Evolutionary conservation across 768 basidiomycete species (phyloP).

Genomic region (Pleurotus djamor): DNA sequence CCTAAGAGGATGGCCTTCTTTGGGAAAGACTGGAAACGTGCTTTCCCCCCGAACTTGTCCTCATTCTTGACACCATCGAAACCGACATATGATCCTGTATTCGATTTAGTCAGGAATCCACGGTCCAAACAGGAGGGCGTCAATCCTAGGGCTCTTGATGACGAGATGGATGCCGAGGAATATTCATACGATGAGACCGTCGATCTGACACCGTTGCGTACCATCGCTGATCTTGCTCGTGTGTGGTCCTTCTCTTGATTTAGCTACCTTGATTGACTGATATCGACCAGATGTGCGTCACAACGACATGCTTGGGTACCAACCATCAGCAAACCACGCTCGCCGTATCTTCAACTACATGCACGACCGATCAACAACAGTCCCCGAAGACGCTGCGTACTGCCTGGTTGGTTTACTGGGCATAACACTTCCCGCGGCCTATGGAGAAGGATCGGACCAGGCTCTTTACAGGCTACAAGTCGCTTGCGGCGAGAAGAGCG

Average conservation of each 20-base stretch:
- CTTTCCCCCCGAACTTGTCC: too few species aligned
- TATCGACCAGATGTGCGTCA: not conserved
- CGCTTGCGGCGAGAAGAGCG: not conserved
- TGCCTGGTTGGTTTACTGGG: not conserved
- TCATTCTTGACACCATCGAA: too few species aligned
- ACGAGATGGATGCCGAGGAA: too few species aligned
- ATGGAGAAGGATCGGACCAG: not conserved
- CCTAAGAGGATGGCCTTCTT: not conserved
- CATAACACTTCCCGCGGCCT: not conserved
- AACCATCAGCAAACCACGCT: not conserved
- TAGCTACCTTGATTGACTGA: too few species aligned
- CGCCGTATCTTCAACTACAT: not conserved
- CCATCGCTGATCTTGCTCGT: too few species aligned
- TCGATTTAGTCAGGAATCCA: too few species aligned
- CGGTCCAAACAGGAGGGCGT: too few species aligned
- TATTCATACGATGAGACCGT: too few species aligned
- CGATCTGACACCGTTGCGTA: too few species aligned
- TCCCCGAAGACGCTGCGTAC: not conserved
- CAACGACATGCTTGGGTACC: not conserved
- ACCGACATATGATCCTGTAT: too few species aligned
- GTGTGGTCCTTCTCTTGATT: too few species aligned
- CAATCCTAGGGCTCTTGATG: too few species aligned
- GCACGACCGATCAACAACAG: not conserved
- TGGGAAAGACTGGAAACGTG: not conserved
- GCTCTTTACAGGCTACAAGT: not conserved